A percentile compares a stretch with the other conserved stretches of the same genome.
Evolutionary conservation across 192 early-diverging fungal species (phyloP).

Genomic region (Chytriomyces sp.): DNA sequence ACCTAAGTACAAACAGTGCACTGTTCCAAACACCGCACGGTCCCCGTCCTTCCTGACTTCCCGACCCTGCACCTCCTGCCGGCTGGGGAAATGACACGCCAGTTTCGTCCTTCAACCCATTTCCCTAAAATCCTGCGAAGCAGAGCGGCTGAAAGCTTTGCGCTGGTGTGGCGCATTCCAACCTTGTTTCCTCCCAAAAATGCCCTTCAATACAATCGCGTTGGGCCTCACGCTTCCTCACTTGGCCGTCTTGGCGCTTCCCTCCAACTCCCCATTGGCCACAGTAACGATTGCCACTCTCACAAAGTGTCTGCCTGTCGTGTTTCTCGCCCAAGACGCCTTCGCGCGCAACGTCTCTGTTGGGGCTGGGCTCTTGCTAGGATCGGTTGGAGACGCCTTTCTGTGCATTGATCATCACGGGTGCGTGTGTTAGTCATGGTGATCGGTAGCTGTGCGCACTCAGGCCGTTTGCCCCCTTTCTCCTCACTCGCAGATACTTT

Average conservation of each 20-base stretch:
- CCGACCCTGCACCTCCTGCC: too few species aligned
- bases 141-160: too few species aligned
- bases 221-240: not conserved
- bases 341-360: not conserved
- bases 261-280: not conserved
- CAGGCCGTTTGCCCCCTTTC: not conserved
- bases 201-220: not conserved
- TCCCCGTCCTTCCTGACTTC: too few species aligned
- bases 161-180: too few species aligned
- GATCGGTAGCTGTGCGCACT: not conserved
- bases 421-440: not conserved
- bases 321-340: not conserved
- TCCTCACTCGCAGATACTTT: conserved; percentile 1
- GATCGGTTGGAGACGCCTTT: not conserved
- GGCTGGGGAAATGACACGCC: too few species aligned
- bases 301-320: not conserved
- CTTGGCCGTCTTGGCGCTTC: not conserved
- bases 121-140: too few species aligned
- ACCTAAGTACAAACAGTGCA: too few species aligned
- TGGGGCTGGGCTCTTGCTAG: not conserved
- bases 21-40: too few species aligned
- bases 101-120: too few species aligned
- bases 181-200: too few species aligned
- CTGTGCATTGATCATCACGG: not conserved
- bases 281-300: not conserved